Conservation (phyloP, 352 stramenopile genomes). For the Pseudoperonospora humuli region DNA sequence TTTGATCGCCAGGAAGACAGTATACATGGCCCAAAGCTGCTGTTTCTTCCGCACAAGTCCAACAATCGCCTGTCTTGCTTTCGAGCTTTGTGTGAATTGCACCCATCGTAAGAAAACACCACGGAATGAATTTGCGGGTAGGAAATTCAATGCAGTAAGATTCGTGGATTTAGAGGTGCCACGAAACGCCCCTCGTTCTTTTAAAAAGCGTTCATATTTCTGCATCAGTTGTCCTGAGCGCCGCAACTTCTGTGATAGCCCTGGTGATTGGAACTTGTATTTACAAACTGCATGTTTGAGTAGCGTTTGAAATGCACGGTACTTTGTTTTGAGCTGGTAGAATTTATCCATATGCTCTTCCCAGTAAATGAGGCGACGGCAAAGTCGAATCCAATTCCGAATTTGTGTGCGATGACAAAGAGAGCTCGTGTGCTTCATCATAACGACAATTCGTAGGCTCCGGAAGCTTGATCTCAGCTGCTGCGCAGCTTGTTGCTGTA, state of each 20-base stretch:
- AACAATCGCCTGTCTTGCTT: constrained; percentile 17
- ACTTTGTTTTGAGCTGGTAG: constrained; percentile 33
- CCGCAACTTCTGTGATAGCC: constrained; percentile 29
- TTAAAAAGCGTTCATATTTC: constrained; percentile 38
- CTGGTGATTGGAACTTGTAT: constrained; percentile 41
- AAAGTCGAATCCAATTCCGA: constrained; percentile 56
- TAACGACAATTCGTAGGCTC: constrained; percentile 36
- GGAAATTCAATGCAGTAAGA: constrained; percentile 33
- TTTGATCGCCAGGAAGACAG: constrained; percentile 35
- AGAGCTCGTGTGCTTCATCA: constrained; percentile 36
- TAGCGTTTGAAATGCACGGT: constrained; percentile 33
- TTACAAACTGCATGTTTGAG: constrained; percentile 42
- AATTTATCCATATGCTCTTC: constrained; percentile 34
- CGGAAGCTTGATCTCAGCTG: constrained; percentile 53
- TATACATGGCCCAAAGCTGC: constrained; percentile 28
- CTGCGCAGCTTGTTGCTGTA: constrained; percentile 29
- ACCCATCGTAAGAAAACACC: constrained; percentile 51
- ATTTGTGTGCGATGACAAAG: constrained; percentile 42
- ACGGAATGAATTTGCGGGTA: constrained; percentile 36
- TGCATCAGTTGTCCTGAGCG: constrained; percentile 25
- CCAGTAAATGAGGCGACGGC: constrained; percentile 47
- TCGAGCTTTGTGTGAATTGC: constrained; percentile 40
- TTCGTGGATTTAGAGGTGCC: constrained; percentile 22
- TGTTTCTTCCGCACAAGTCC: constrained; percentile 22
- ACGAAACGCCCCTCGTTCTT: constrained; percentile 24